phyloP scores from a whole-genome alignment of 2,329 filamentous ascomycete species.

The Fonsecaea multimorphosa region DNA sequence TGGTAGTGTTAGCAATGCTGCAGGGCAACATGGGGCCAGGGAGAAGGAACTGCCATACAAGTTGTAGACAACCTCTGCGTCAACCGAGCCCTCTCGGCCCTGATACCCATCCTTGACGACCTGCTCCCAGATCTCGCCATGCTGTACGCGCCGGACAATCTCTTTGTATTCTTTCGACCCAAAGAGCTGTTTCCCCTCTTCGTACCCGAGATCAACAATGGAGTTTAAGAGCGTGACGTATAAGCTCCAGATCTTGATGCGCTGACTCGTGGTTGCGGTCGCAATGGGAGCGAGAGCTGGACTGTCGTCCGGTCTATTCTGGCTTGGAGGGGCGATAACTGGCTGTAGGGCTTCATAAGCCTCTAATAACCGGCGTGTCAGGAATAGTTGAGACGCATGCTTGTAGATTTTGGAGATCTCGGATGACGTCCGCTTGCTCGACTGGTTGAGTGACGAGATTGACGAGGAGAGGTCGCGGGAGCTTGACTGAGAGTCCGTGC shows the following conservation, averaged over 20 bases:
- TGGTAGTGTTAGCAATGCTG: constrained; percentile 9
- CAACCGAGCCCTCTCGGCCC: constrained; percentile 85
- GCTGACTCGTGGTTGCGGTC: constrained; percentile 76
- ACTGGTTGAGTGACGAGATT: constrained; percentile 71
- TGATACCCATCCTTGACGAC: constrained; percentile 86
- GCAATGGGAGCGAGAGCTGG: constrained; percentile 74
- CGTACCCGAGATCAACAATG: constrained; percentile 83
- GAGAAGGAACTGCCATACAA: constrained; percentile 47
- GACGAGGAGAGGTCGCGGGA: constrained; percentile 70
- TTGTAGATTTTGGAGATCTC: constrained; percentile 91
- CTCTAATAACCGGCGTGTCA: constrained; percentile 91
- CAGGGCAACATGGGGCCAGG: not conserved
- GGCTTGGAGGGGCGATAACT: constrained; percentile 67
- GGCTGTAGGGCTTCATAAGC: constrained; percentile 84
- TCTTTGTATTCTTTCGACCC: constrained; percentile 83
- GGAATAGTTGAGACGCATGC: constrained; percentile 89
- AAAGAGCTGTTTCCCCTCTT: constrained; percentile 88
- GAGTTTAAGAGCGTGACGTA: constrained; percentile 94
- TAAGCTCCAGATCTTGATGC: constrained; percentile 96
- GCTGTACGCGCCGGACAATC: constrained; percentile 81
- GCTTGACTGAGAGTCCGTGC: constrained; percentile 45
- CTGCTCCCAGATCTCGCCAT: constrained; percentile 93
- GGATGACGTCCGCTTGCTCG: constrained; percentile 54
- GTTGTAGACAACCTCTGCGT: constrained; percentile 82
- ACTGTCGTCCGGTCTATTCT: constrained; percentile 49